Percentiles rank a stretch among this genome's conserved stretches.
Evolutionary conservation across 2,329 filamentous ascomycete species (phyloP).

Genomic region (Coniochaeta sp.): DNA sequence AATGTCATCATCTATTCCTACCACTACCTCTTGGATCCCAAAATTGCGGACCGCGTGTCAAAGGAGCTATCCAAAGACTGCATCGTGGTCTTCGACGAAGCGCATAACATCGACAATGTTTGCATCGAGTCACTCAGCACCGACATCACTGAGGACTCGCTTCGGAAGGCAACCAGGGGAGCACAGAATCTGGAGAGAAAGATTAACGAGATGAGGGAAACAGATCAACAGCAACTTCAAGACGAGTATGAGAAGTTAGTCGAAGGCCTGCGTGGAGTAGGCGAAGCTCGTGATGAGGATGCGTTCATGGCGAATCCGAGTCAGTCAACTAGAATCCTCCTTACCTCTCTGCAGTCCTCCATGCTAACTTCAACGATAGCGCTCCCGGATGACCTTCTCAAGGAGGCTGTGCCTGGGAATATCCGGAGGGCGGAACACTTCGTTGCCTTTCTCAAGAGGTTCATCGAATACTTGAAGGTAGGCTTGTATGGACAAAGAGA

Average conservation of each 20-base stretch:
- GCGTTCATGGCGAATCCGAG: slow-evolving; percentile 93
- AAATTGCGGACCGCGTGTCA: slow-evolving; percentile 93
- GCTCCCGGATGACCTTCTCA: slow-evolving; percentile 85
- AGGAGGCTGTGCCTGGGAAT: slow-evolving; percentile 93
- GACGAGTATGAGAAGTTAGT: slow-evolving; percentile 95
- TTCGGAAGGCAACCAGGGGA: slow-evolving; percentile 83
- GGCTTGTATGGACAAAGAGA: neutral
- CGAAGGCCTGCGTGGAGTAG: slow-evolving; percentile 79
- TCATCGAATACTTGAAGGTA: slow-evolving; percentile 91
- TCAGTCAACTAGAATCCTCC: slow-evolving; percentile 15
- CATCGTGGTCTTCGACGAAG: slow-evolving; percentile 97
- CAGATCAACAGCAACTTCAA: slow-evolving; percentile 88
- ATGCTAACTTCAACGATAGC: slow-evolving; percentile 36
- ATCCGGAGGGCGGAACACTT: slow-evolving; percentile 96
- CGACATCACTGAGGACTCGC: slow-evolving; percentile 89
- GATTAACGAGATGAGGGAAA: slow-evolving; percentile 92
- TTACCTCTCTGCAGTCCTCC: neutral
- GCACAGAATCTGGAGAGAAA: slow-evolving; percentile 86
- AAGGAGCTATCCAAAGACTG: slow-evolving; percentile 96
- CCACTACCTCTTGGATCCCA: slow-evolving; percentile 94
- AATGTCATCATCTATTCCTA: slow-evolving; percentile 99
- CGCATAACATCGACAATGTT: slow-evolving; percentile 99
- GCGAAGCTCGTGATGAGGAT: slow-evolving; percentile 86
- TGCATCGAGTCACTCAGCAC: slow-evolving; percentile 97
- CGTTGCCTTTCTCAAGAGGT: slow-evolving; percentile 86